phyloP scores from a whole-genome alignment of 306 rosid genomes.

The Oemleria cerasiformis region DNA sequence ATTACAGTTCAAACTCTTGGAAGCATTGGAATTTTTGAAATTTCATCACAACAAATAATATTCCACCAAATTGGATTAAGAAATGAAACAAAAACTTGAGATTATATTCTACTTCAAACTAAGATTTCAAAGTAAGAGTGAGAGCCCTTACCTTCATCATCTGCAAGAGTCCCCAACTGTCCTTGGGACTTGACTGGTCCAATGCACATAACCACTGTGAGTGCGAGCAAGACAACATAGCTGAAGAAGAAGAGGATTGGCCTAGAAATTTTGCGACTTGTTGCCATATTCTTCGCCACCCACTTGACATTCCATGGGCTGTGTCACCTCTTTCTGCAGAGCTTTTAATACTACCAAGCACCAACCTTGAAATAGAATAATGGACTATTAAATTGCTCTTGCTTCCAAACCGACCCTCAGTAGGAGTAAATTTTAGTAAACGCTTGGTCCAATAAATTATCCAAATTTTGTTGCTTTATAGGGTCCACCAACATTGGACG shows the following conservation, averaged over 20 bases:
- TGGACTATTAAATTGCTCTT: not conserved
- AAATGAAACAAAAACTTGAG: not conserved
- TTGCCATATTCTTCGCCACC: conserved; percentile 8
- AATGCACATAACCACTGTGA: conserved; percentile 2
- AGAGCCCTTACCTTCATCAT: conserved; percentile 20
- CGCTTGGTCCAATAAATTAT: no score
- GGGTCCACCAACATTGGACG: no score
- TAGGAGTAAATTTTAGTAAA: no score
- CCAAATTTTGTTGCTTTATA: no score
- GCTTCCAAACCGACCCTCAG: not conserved
- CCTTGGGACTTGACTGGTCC: conserved; percentile 14
- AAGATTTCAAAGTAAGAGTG: not conserved
- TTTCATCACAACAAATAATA: not conserved
- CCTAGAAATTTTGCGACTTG: not conserved
- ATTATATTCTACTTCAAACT: not conserved
- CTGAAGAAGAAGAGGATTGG: not conserved
- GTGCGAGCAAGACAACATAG: not conserved
- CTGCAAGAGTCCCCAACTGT: conserved; percentile 23
- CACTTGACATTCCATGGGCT: not conserved
- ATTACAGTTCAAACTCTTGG: no score
- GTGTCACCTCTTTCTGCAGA: not conserved
- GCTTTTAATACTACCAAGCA: no score
- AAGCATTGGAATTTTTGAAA: not conserved
- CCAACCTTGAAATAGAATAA: not conserved
- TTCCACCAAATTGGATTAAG: not conserved